These are phyloP conservation scores for Curvularia sp. DNA, from an alignment of 2,329 filamentous ascomycete species.

Conservation along the genomic window DNA sequence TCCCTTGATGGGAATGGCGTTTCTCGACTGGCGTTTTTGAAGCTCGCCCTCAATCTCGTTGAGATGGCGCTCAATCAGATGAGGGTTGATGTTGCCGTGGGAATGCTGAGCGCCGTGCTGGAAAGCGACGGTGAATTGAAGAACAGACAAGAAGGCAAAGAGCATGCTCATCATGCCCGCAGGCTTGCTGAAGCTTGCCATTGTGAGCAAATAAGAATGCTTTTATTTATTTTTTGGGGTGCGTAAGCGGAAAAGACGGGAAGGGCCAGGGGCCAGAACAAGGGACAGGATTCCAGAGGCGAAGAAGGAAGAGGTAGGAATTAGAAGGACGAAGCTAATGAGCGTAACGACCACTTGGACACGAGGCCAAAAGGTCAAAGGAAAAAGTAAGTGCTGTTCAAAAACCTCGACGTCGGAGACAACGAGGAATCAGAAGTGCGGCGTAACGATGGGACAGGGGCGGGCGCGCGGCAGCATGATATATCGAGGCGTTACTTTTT, in stretches of 20 bases:
- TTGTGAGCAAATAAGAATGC: constrained; percentile 24
- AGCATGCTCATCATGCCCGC: constrained; percentile 44
- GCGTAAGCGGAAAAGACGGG: constrained; percentile 12
- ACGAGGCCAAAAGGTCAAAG: constrained; percentile 39
- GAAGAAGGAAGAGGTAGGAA: constrained; percentile 12
- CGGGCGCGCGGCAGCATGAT: constrained; percentile 40
- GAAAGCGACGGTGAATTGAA: constrained; percentile 43
- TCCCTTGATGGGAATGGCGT: constrained; percentile 39
- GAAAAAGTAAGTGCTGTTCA: constrained; percentile 27
- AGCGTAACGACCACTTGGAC: constrained; percentile 45
- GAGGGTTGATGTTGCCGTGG: constrained; percentile 18
- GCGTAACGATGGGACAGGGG: constrained; percentile 31
- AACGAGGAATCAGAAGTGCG: constrained; percentile 42
- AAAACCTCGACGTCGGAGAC: constrained; percentile 40
- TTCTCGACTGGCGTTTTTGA: constrained; percentile 34
- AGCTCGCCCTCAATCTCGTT: constrained; percentile 35
- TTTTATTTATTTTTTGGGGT: constrained; percentile 15
- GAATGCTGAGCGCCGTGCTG: constrained; percentile 33
- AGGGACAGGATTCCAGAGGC: constrained; percentile 19
- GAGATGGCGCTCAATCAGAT: constrained; percentile 33
- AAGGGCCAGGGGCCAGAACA: constrained; percentile 20
- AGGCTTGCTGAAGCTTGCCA: constrained; percentile 49
- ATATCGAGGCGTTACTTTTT: constrained; percentile 36
- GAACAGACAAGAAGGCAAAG: constrained; percentile 43
- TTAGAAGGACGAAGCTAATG: constrained; percentile 36